Base-by-base conservation (phyloP, 108 stramenopile genomes). In the Heterococcus sp. region DNA sequence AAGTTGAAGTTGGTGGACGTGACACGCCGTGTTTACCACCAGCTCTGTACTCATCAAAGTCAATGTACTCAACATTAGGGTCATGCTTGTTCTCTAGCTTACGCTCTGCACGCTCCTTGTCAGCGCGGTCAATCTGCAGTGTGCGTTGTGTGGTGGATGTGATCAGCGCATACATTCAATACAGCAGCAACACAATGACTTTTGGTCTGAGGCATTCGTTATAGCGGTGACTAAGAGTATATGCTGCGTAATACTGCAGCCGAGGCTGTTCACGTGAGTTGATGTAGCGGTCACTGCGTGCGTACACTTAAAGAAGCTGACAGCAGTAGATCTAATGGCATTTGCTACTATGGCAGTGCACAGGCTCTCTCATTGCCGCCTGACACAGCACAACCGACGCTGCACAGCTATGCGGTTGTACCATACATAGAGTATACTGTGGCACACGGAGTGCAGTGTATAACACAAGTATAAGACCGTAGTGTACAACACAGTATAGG, bases 31-130 rank as follows among this genome's bases (percentile, higher is more conserved):
- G 21, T 58, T 58, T 58, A 21, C 46, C 46, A 21, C 46, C 46
- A 58, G 46, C 14, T 21, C 46, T 58, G 46, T 58, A 58, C 14
- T 58, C 76, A 40, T 77, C 76, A 38, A 77, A 69, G 69, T 77
- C 69, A 33, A 77, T 34, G 69, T 70, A 77, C 0, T 77, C 76
- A 33, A 77, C 68, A 3, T 69, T 69, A 1, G 38, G 68, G 1
- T 70, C 21, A n/a, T n/a, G n/a, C 21, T 58, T 58, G 21, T 58
- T 58, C 46, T 21, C 14, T 29, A 27, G 38, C 68, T 69, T 76
- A 34, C 76, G 65, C 35, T 35, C 76, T 2, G 38, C 32, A 11
- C 76, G 30, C 76, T 77, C 76, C 8, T 33, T 35, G 30, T 77
- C 76, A 14, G 76, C 68, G 0, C 69, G 34, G 2, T 77, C 32